phyloP scores from a whole-genome alignment of 768 basidiomycete genomes.

The Calocybe indica region DNA sequence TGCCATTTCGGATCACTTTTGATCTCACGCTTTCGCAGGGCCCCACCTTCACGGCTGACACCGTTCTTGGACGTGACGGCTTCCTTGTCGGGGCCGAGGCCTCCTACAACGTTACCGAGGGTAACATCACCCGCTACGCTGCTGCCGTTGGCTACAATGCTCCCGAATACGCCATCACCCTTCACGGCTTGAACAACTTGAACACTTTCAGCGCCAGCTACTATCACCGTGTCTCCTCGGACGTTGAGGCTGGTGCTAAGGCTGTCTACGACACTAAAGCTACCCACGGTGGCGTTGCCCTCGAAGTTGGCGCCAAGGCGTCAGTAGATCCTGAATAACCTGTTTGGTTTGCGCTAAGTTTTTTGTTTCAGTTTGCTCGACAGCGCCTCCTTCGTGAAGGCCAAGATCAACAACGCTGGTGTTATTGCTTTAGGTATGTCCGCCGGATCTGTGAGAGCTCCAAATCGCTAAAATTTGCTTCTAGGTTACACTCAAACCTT shows the following conservation, averaged over 20 bases:
- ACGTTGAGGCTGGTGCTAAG: slow-evolving; percentile 94
- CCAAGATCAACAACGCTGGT: slow-evolving; percentile 97
- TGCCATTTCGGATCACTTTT: background rate
- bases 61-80: slow-evolving; percentile 93
- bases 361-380: slow-evolving; percentile 64
- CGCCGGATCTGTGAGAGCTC: background rate
- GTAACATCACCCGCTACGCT: slow-evolving; percentile 87
- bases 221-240: slow-evolving; percentile 91
- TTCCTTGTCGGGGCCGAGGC: slow-evolving; percentile 97
- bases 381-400: slow-evolving; percentile 88
- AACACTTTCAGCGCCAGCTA: slow-evolving; percentile 92
- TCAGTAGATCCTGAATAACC: slow-evolving; percentile 33
- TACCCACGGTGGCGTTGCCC: slow-evolving; percentile 75
- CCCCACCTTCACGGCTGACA: slow-evolving; percentile 94
- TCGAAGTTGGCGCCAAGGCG: slow-evolving; percentile 96
- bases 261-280: slow-evolving; percentile 94
- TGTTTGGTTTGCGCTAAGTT: background rate
- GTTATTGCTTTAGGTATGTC: slow-evolving; percentile 73
- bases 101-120: slow-evolving; percentile 93
- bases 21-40: slow-evolving; percentile 45
- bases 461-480: slow-evolving; percentile 2
- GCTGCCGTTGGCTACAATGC: slow-evolving; percentile 93
- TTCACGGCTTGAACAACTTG: slow-evolving; percentile 94
- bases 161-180: slow-evolving; percentile 89
- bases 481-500: slow-evolving; percentile 88